These are phyloP conservation scores for Acacia pycnantha DNA, from an alignment of 331 rosid genomes.

Conservation along the genomic window DNA sequence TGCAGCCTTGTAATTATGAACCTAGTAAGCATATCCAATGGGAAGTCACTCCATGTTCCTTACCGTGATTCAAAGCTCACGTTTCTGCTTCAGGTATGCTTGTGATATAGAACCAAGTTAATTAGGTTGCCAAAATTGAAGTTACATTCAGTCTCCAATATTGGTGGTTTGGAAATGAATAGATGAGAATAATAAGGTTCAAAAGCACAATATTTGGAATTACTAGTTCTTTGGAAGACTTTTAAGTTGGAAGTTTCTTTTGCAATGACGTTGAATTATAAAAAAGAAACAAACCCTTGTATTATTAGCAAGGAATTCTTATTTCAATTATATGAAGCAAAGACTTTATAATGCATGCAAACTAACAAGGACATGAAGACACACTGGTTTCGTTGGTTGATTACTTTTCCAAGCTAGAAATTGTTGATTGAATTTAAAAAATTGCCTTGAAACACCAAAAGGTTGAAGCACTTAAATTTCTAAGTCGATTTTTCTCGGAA, in stretches of 20 bases:
- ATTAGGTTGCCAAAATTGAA: not conserved
- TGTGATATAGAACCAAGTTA: conserved; percentile 15
- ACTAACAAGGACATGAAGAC: not conserved
- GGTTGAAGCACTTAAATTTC: conserved; percentile 4
- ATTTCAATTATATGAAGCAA: conserved; percentile 4
- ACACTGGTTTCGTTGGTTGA: not conserved
- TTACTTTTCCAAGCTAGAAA: not conserved
- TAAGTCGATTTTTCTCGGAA: not conserved
- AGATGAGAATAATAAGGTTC: not conserved
- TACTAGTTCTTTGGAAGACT: not conserved
- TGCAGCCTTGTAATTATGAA: conserved; percentile 99
- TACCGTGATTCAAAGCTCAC: conserved; percentile 97
- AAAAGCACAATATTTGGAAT: not conserved
- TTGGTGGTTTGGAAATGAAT: conserved; percentile 4
- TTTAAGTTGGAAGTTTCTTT: not conserved
- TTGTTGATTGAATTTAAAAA: not conserved
- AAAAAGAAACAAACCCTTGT: not conserved
- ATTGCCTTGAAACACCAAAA: not conserved
- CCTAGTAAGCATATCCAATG: conserved; percentile 76
- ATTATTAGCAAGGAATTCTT: conserved; percentile 1
- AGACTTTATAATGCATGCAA: not conserved
- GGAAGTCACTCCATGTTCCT: conserved; percentile 95
- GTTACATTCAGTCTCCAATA: not conserved
- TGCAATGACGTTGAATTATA: not conserved
- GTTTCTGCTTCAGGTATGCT: conserved; percentile 89